phyloP scores from a whole-genome alignment of 2,329 filamentous ascomycete species.

The Dactylonectria estremocensis region DNA sequence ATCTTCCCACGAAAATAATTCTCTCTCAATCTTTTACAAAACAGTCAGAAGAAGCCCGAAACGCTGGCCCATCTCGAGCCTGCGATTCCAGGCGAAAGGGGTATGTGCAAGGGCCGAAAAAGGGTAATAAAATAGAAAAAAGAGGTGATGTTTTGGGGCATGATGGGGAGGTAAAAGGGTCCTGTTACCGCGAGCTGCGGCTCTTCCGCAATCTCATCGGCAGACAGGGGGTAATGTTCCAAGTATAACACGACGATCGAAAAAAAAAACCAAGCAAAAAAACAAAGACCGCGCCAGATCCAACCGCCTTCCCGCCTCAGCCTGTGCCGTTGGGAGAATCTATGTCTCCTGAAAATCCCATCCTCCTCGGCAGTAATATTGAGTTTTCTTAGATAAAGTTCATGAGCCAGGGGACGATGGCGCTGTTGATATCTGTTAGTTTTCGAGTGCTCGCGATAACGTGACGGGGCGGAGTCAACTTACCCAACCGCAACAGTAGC shows the following conservation, averaged over 20 bases:
- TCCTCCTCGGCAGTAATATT: conserved; percentile 38
- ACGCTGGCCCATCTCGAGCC: conserved; percentile 31
- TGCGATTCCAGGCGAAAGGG: conserved; percentile 30
- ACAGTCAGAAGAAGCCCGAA: conserved; percentile 29
- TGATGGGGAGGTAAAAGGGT: conserved; percentile 16
- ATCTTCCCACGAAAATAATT: conserved; percentile 5
- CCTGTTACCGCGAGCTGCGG: conserved; percentile 20
- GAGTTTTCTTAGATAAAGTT: conserved; percentile 61
- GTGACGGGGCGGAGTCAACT: conserved; percentile 58
- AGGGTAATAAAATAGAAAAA: conserved; percentile 30
- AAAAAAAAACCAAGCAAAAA: conserved; percentile 32
- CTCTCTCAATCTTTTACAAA: conserved; percentile 36
- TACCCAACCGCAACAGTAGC: conserved; percentile 93
- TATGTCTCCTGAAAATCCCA: conserved; percentile 32
- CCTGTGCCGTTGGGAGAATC: conserved; percentile 40
- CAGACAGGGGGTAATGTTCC: conserved; percentile 28
- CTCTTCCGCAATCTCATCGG: conserved; percentile 13
- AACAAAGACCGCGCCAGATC: conserved; percentile 48
- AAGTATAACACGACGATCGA: conserved; percentile 36
- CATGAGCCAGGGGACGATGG: conserved; percentile 67
- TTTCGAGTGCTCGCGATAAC: not conserved
- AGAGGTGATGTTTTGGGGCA: conserved; percentile 25
- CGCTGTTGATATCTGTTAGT: conserved; percentile 51
- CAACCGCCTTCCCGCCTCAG: conserved; percentile 45
- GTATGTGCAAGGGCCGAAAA: conserved; percentile 44